Base-by-base conservation (phyloP, 2,329 filamentous ascomycete species). In the Calonectria pseudoturangicola region DNA sequence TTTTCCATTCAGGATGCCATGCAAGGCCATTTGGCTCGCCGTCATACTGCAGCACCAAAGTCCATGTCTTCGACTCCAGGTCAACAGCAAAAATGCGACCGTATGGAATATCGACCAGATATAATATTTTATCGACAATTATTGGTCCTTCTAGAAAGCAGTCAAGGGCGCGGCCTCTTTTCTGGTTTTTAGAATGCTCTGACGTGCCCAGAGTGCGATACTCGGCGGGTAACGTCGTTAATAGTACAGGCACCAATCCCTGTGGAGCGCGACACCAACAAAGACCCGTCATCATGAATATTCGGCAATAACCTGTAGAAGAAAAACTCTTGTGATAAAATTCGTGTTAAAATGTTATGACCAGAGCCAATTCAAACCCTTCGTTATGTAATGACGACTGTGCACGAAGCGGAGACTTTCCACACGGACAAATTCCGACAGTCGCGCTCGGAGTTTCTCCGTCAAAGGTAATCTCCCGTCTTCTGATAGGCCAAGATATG, bases 21-120 rank as follows among this genome's bases (percentile, higher is more conserved):
- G 69, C 69, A 48, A 74, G 68, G 27, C 72, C 72, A 43, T 74
- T 72, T 28, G 72, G 72, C 21, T 74, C 72, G 4, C 72, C 72
- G 16, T 72, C 72, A 47, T 72, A 74, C 39, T 70, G 65, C 18
- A 66, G 2, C 28, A 72, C 48, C 7, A 69, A n/a, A 21, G n/a
- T 45, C 65, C 69, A 72, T n/a, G 69, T 25, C 18, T 64, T 72
- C 5, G 72, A 45, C 15, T 41, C 39, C 13, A 66, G 9, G n/a
- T 66, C 50, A 2, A 66, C 48, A 41, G 48, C 48, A 28, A 66
- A 66, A 58, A 56, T 45, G 13, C 48, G 64, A 10, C 64, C 64
- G 27, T 66, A 56, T 3, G 64, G 64, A n/a, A 66, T 66, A 41
- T 66, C 64, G 4, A 33, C 50, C 33, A 66, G n/a, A 13, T 21